Evolutionary conservation across 495 filamentous ascomycete species (phyloP), one percentile per base, ranked within the genome.

Genomic region (Amorphotheca resinae): DNA sequence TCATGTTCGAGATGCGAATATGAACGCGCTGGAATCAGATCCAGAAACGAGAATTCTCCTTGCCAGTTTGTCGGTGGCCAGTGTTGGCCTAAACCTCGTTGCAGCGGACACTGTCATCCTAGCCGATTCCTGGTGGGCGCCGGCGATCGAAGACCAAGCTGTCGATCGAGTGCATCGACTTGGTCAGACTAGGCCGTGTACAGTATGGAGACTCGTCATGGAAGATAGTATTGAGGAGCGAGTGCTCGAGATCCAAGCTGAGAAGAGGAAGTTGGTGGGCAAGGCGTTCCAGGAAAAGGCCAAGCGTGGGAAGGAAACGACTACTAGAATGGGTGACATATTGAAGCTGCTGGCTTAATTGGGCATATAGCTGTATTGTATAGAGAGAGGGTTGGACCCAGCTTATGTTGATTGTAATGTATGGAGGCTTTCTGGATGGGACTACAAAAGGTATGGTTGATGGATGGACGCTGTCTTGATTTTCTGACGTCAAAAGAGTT

Each of bases 61-160:
- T 1, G 87, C 87, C 5, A 83, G 77, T 54, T 64, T 96, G 16
- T 75, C 71, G 9, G 89, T 93, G 9, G 87, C 83, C 59, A 80
- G 76, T 30, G 87, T 96, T 12, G 89, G 89, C 1, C 67, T 96
- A 30, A 95, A 96, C 51, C 74, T 96, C 11, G 82, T 87, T 0
- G 79, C 84, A 0, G 89, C 88, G 1, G 87, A 88, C 42, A 87
- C 88, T 18, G 86, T 91, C 35, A 77, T 95, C 12, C 66, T 94
- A 6, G 71, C 76, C 0, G 88, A 96, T 55, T 79, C 73, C 33
- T 95, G 86, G 88, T 95, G 88, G 86, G 86, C 87, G 2, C 54
- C 54, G 0, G 87, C 86, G 0, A 88, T 94, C 45, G 88, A 96
- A 59, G 87, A 93, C 53, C 88, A 96, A 54, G 88, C 88, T 20